These are phyloP conservation scores for Pseudocercospora macadamiae DNA, from an alignment of 2,329 filamentous ascomycete species.

Conservation along the genomic window DNA sequence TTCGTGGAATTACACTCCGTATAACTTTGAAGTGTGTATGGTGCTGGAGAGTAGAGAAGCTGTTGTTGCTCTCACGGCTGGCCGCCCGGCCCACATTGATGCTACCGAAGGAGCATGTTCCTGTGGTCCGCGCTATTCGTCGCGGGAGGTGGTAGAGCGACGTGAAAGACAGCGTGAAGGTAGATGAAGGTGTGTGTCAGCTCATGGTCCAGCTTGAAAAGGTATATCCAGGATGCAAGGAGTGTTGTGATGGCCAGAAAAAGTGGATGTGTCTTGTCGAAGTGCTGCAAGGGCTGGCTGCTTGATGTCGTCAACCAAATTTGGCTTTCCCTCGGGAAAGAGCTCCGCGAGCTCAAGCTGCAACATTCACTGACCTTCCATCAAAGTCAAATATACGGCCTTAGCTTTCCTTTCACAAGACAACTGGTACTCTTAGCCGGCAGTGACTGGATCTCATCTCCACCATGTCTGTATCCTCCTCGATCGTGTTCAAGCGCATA, in stretches of 20 bases:
- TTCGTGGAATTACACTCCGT: not conserved
- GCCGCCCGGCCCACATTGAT: slow-evolving; percentile 48
- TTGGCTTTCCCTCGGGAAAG: not conserved
- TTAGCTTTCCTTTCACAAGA: not conserved
- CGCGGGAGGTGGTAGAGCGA: slow-evolving; percentile 50
- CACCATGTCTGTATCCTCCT: too few species aligned
- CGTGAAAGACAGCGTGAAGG: slow-evolving; percentile 48
- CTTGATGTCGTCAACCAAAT: slow-evolving; percentile 2
- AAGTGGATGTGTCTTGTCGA: not conserved
- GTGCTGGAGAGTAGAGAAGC: not conserved
- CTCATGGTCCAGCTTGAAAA: not conserved
- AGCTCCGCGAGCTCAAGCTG: not conserved
- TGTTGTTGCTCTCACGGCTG: slow-evolving; percentile 22
- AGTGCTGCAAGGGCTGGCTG: not conserved
- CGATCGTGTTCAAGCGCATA: slow-evolving; percentile 15
- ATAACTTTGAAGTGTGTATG: not conserved
- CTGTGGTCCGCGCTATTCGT: slow-evolving; percentile 45
- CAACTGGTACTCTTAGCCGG: too few species aligned
- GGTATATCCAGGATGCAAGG: not conserved
- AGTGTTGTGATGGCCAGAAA: not conserved
- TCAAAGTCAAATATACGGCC: slow-evolving; percentile 16
- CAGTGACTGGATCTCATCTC: too few species aligned
- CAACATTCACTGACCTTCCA: not conserved
- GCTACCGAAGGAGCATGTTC: slow-evolving; percentile 49
- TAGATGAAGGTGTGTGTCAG: not conserved